These are phyloP conservation scores for Rhodotorula sp. DNA, from an alignment of 1,284 basidiomycete genomes.

Conservation along the genomic window DNA sequence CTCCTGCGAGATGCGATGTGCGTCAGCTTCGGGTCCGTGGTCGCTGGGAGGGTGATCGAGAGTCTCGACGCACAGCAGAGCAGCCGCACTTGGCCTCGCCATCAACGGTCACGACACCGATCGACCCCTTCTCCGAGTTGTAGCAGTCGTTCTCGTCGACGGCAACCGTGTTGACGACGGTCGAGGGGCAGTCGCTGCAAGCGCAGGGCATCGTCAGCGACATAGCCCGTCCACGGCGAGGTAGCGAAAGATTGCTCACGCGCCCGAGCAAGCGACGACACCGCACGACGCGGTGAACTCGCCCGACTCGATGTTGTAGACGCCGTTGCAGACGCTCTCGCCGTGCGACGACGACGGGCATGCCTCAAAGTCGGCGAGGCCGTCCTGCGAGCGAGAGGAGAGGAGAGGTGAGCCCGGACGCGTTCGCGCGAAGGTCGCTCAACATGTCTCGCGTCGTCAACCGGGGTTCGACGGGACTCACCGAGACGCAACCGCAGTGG, in stretches of 20 bases:
- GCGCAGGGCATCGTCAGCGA: neutral
- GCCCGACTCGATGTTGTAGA: constrained; percentile 29
- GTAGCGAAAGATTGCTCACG: constrained; percentile 14
- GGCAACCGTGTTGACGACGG: constrained; percentile 37
- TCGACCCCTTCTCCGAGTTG: constrained; percentile 32
- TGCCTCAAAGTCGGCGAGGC: constrained; percentile 31
- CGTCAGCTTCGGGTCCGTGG: neutral
- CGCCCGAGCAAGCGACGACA: constrained; percentile 30
- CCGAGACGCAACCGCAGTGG: constrained; percentile 39
- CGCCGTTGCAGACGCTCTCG: constrained; percentile 36
- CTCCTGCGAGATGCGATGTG: constrained; percentile 11
- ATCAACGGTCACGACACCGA: constrained; percentile 31
- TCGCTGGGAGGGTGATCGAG: neutral
- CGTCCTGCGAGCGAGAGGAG: constrained; percentile 23
- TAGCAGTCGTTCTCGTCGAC: constrained; percentile 34
- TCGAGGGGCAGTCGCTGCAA: constrained; percentile 33
- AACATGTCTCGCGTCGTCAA: constrained; percentile 2
- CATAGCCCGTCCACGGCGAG: neutral
- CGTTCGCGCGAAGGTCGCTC: too few species aligned
- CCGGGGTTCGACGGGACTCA: constrained; percentile 9
- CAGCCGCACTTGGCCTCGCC: constrained; percentile 36
- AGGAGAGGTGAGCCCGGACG: neutral
- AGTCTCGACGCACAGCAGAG: constrained; percentile 21
- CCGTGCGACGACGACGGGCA: constrained; percentile 32
- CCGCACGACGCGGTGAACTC: constrained; percentile 34